These are phyloP conservation scores for Agrocybe chaxingu DNA, from an alignment of 768 basidiomycete species.

Conservation along the genomic window DNA sequence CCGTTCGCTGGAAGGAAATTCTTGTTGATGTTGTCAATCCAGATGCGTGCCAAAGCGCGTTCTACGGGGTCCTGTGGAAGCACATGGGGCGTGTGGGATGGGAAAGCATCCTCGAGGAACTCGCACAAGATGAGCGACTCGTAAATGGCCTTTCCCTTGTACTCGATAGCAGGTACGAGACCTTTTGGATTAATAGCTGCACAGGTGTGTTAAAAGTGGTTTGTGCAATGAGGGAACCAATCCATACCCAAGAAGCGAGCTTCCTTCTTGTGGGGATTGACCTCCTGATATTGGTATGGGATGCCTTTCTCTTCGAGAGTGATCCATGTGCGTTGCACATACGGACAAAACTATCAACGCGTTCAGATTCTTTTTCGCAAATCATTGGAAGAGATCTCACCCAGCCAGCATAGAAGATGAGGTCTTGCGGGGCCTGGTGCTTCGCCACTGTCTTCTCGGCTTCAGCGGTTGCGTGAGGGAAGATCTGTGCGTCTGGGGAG, in stretches of 20 bases:
- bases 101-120: conserved; percentile 64
- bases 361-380: background rate
- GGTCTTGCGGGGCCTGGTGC: conserved; percentile 49
- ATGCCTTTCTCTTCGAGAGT: conserved; percentile 63
- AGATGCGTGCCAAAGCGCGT: conserved; percentile 51
- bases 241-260: conserved; percentile 47
- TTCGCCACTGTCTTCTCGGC: conserved; percentile 49
- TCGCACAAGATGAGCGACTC: conserved; percentile 64
- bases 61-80: conserved; percentile 50
- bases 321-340: conserved; percentile 63
- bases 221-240: background rate
- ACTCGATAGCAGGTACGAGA: conserved; percentile 53
- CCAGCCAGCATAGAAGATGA: conserved; percentile 63
- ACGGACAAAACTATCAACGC: conserved; percentile 51
- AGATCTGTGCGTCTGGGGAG: conserved; percentile 49
- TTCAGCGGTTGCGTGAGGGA: conserved; percentile 54
- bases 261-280: conserved; percentile 71
- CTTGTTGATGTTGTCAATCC: conserved; percentile 56
- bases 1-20: conserved; percentile 48
- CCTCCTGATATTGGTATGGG: conserved; percentile 65
- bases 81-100: conserved; percentile 38
- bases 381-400: conserved; percentile 27
- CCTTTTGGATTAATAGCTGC: conserved; percentile 62
- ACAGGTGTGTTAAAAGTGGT: background rate
- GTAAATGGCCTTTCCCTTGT: conserved; percentile 58